A percentile compares a stretch with the other conserved stretches of the same genome.
Conservation (phyloP, 441 rosid genomes). For the Jatropha multifida region DNA sequence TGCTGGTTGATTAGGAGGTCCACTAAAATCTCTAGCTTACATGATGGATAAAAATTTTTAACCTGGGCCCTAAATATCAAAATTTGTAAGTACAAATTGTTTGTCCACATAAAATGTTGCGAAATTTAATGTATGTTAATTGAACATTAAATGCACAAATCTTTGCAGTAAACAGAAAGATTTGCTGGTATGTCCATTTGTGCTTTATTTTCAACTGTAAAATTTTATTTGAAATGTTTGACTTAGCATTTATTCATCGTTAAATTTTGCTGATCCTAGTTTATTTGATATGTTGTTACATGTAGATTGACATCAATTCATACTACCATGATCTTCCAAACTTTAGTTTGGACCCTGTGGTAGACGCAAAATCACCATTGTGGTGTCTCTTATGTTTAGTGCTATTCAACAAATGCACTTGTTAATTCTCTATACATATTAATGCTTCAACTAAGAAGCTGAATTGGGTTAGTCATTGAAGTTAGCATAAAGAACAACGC, state of each 20-base stretch:
- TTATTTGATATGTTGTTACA: not conserved
- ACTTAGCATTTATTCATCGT: not conserved
- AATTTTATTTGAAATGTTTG: not conserved
- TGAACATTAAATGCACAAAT: not conserved
- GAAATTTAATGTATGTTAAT: too few species aligned
- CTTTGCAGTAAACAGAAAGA: not conserved
- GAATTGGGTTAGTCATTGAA: too few species aligned
- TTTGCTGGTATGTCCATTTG: not conserved
- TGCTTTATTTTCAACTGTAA: not conserved
- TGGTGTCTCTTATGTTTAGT: too few species aligned
- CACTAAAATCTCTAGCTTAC: not conserved
- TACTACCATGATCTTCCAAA: not conserved
- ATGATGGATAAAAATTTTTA: not conserved
- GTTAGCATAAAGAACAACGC: too few species aligned
- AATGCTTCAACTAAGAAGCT: too few species aligned
- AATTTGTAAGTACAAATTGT: too few species aligned
- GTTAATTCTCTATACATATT: too few species aligned
- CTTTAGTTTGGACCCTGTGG: too few species aligned
- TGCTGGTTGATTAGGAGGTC: not conserved
- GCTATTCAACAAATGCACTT: too few species aligned
- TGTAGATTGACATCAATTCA: not conserved
- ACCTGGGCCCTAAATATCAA: not conserved
- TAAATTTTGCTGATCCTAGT: not conserved
- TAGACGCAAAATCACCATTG: too few species aligned
- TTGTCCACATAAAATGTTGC: too few species aligned